Evolutionary conservation across 345 rosid genomes (phyloP).

Genomic region (Sonneratia caseolaris): DNA sequence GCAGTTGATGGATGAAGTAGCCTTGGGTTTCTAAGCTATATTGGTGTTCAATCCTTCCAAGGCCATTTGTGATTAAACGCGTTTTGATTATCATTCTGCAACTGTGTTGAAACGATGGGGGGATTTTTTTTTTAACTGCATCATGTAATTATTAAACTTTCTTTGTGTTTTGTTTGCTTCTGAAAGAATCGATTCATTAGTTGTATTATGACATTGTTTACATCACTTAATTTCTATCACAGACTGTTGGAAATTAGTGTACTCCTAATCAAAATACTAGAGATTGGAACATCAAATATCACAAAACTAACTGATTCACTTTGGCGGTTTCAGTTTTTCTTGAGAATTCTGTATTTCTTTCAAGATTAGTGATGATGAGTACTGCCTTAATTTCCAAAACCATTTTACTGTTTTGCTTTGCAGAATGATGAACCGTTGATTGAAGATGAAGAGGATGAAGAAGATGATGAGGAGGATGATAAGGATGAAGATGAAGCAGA

Average conservation of each 20-base stretch:
- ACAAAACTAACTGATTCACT: neutral
- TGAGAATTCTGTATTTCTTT: neutral
- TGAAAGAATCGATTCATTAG: neutral
- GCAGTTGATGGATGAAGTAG: neutral
- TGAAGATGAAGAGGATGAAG: slow-evolving; percentile 66
- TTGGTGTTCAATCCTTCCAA: neutral
- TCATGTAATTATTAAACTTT: neutral
- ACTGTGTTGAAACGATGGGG: too few relatives aligned
- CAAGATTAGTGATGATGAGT: neutral
- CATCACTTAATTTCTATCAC: neutral
- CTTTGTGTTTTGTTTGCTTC: neutral
- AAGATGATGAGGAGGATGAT: slow-evolving; percentile 59
- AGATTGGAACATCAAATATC: neutral
- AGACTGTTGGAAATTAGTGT: neutral
- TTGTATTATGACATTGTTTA: neutral
- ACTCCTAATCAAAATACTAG: neutral
- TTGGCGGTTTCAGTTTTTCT: neutral
- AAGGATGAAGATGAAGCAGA: slow-evolving; percentile 51
- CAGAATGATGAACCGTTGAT: slow-evolving; percentile 56
- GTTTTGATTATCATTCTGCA: neutral
- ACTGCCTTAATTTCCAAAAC: neutral
- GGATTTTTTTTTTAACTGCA: too few relatives aligned
- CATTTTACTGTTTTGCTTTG: neutral
- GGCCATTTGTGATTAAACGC: neutral
- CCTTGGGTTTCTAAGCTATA: neutral